phyloP scores from a whole-genome alignment of 2,329 filamentous ascomycete species.

The Arachnomyces sp. region DNA sequence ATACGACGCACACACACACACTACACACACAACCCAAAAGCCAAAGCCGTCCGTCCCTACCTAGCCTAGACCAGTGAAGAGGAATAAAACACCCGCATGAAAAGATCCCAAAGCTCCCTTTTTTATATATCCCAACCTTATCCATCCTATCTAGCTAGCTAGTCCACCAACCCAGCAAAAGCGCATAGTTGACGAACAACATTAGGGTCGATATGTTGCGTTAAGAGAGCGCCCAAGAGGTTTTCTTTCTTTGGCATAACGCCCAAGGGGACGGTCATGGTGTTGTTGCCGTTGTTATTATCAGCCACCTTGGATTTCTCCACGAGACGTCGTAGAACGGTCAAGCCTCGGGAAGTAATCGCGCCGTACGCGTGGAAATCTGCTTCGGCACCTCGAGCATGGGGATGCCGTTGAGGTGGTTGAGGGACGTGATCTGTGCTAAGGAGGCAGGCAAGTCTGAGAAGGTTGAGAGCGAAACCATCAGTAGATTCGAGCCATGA shows the following conservation, averaged over 20 bases:
- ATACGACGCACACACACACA: too few species aligned
- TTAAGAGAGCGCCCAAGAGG: slow-evolving; percentile 58
- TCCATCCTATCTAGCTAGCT: too few species aligned
- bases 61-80: too few species aligned
- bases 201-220: slow-evolving; percentile 54
- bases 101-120: too few species aligned
- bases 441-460: slow-evolving; percentile 65
- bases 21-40: too few species aligned
- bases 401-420: slow-evolving; percentile 30
- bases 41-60: too few species aligned
- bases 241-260: slow-evolving; percentile 59
- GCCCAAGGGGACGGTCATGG: slow-evolving; percentile 47
- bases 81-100: too few species aligned
- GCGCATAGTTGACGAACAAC: slow-evolving; percentile 61
- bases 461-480: slow-evolving; percentile 71
- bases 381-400: slow-evolving; percentile 29
- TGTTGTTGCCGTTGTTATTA: slow-evolving; percentile 38
- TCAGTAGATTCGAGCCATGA: slow-evolving; percentile 78
- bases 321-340: slow-evolving; percentile 57
- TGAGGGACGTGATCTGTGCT: slow-evolving; percentile 53
- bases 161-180: slow-evolving; percentile 49
- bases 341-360: slow-evolving; percentile 60
- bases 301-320: slow-evolving; percentile 55
- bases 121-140: slow-evolving; percentile 5
- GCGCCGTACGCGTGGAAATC: slow-evolving; percentile 36